phyloP scores from a whole-genome alignment of 2,329 filamentous ascomycete species.

The Trichoderma gracile region DNA sequence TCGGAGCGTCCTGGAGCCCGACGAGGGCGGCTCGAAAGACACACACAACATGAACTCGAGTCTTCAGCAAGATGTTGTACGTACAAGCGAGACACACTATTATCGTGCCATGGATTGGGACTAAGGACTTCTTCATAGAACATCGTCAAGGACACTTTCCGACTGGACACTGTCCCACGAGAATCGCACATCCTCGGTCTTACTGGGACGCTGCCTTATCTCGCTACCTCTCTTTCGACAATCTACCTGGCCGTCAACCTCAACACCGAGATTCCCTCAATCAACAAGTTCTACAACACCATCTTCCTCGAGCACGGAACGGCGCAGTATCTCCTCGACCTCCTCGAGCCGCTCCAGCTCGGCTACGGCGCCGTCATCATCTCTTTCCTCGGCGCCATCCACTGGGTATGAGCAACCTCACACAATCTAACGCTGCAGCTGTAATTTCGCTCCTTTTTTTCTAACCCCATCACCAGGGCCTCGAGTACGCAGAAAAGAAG shows the following conservation, averaged over 20 bases:
- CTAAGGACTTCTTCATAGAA: conserved; percentile 44
- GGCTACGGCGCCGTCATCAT: conserved; percentile 91
- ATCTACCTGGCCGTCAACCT: conserved; percentile 82
- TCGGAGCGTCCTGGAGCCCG: conserved; percentile 50
- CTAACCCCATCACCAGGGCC: conserved; percentile 49
- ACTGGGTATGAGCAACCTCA: conserved; percentile 62
- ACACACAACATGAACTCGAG: conserved; percentile 37
- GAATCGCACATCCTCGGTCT: conserved; percentile 69
- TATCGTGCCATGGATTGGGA: background rate
- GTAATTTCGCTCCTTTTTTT: background rate
- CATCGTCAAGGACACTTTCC: conserved; percentile 69
- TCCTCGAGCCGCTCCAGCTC: conserved; percentile 84
- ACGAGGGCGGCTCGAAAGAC: conserved; percentile 30
- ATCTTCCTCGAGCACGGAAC: conserved; percentile 68
- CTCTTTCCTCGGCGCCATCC: conserved; percentile 89
- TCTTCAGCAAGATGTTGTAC: conserved; percentile 57
- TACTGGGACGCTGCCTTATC: conserved; percentile 80
- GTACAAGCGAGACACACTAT: conserved; percentile 32
- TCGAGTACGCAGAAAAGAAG: conserved; percentile 76
- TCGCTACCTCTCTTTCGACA: conserved; percentile 80
- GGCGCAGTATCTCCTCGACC: conserved; percentile 68
- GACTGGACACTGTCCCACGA: conserved; percentile 62
- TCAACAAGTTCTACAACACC: conserved; percentile 52
- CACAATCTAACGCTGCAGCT: background rate
- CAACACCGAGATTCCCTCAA: conserved; percentile 64